These are phyloP conservation scores for Fonsecaea pedrosoi DNA, from an alignment of 2,329 filamentous ascomycete species.

Conservation along the genomic window DNA sequence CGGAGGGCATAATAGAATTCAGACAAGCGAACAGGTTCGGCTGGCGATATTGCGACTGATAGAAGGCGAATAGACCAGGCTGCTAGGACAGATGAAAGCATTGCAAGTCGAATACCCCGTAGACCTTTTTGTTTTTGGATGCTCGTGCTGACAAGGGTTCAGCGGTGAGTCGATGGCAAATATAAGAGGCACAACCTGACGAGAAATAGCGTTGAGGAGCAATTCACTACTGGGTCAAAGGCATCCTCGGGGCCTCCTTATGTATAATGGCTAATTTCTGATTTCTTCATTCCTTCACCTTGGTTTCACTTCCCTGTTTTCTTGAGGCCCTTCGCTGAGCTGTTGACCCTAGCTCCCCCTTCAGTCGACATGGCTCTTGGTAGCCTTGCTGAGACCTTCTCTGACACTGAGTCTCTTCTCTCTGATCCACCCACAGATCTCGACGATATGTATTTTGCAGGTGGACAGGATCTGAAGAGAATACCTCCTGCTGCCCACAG, in stretches of 20 bases:
- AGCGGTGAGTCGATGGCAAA: not conserved
- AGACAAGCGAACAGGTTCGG: constrained; percentile 38
- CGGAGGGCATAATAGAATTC: constrained; percentile 46
- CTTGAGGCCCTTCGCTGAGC: not conserved
- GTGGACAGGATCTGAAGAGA: not conserved
- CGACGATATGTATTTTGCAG: constrained; percentile 19
- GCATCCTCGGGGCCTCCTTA: too few relatives aligned
- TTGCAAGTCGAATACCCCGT: not conserved
- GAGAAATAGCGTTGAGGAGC: too few relatives aligned
- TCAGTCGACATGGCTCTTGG: constrained; percentile 7
- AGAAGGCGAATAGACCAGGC: constrained; percentile 12
- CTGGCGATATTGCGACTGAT: constrained; percentile 31
- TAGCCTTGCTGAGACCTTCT: constrained; percentile 3
- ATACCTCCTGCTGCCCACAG: not conserved
- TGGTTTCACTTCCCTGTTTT: not conserved
- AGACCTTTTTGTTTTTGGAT: not conserved
- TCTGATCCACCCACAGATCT: constrained; percentile 32
- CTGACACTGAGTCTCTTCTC: constrained; percentile 28
- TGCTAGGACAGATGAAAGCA: constrained; percentile 6
- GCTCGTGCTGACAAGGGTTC: constrained; percentile 2
- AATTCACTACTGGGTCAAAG: too few relatives aligned
- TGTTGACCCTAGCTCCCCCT: not conserved
- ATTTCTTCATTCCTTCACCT: not conserved
- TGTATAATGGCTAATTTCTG: too few relatives aligned
- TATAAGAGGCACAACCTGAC: too few relatives aligned